Evolutionary conservation across 2,329 filamentous ascomycete genomes (phyloP), one percentile per base, ranked within the genome.

Genomic region (Ophiocordyceps sinensis): DNA sequence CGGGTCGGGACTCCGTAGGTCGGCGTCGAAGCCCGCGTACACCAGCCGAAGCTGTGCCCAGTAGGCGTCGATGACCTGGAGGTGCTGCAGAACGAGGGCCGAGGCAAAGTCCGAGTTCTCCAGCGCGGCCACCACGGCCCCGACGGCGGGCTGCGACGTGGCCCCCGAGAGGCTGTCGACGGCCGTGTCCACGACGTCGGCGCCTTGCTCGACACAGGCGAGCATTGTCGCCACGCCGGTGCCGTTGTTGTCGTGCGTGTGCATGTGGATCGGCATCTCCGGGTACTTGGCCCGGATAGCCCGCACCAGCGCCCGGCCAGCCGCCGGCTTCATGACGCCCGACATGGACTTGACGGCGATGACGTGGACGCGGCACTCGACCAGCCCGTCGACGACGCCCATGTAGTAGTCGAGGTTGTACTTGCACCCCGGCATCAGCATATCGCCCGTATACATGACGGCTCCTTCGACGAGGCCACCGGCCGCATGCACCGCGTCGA

Each of bases 391-490:
- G 36, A 87, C 86, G 19, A 96, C 69, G 14, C 69, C 66, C 49
- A 98, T 64, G 66, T 98, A 98, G 73, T 98, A 98, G 49, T 85
- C 69, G 28, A 98, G 73, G 66, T 94, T 96, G 74, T 98, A 98
- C 73, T 98, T 98, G 77, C 95, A 96, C 54, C 79, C 74, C 46
- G 89, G 88, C 70, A 95, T 94, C 43, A 44, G 36, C 54, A 75
- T 79, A 53, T 88, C 83, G 44, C 84, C 83, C 5, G 64, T 72
- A 62, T 82, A 84, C 64, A 87, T 94, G 28, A 94, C 71, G 0
- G 88, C 93, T 12, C 76, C 89, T 59, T 98, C 91, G 37, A 82
- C 83, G 43, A 96, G 87, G 78, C 89, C 91, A 36, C 88, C 88
- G 39, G 89, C 89, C 68, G 91, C 89, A 56, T 93, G 81, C 14